phyloP scores from a whole-genome alignment of 176 grass and related monocot species.

The Neostapfia colusana region DNA sequence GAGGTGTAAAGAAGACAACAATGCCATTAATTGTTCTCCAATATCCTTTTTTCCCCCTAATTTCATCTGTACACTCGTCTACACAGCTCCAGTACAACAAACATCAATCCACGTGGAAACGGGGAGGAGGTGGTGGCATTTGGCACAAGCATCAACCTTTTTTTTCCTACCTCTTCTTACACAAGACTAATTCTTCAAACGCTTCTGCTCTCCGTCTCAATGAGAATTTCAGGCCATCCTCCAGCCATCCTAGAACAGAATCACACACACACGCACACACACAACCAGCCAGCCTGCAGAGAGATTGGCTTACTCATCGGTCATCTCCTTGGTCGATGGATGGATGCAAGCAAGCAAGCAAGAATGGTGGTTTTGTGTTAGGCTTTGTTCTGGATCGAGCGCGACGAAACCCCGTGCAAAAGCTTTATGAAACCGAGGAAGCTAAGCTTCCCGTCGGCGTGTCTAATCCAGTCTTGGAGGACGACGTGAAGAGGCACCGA shows the following conservation, averaged over 20 bases:
- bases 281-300: no score
- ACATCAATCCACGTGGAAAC: slow-evolving; percentile 42
- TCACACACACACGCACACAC: slow-evolving; percentile 32
- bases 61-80: slow-evolving; percentile 70
- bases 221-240: slow-evolving; percentile 7
- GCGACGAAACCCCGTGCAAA: slow-evolving; percentile 80
- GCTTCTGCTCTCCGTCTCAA: background rate
- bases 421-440: slow-evolving; percentile 99
- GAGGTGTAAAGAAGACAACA: no score
- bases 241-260: slow-evolving; percentile 28
- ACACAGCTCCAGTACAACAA: slow-evolving; percentile 53
- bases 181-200: slow-evolving; percentile 1
- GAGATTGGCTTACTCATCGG: slow-evolving; percentile 42
- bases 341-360: no score
- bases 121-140: background rate
- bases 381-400: slow-evolving; percentile 70
- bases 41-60: slow-evolving; percentile 55
- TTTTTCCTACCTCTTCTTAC: slow-evolving; percentile 42
- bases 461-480: slow-evolving; percentile 98
- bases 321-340: slow-evolving; percentile 34
- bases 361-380: slow-evolving; percentile 38
- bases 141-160: slow-evolving; percentile 21
- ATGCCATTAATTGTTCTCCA: slow-evolving; percentile 2
- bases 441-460: slow-evolving; percentile 89
- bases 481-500: slow-evolving; percentile 94